phyloP scores from a whole-genome alignment of 352 stramenopile genomes.

The Phytophthora tubulina region DNA sequence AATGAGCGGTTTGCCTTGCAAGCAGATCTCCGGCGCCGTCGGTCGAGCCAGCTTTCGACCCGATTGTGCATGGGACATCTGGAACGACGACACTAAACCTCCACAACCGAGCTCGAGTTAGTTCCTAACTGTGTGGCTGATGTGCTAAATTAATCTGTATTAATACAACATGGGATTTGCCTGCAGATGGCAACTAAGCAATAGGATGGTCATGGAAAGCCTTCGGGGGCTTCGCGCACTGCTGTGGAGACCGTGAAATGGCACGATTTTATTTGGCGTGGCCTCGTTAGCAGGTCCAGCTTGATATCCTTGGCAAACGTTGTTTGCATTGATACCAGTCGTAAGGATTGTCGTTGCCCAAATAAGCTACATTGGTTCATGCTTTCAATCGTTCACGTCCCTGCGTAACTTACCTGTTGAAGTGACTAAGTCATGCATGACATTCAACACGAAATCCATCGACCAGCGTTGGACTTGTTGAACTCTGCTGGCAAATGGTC shows the following conservation, averaged over 20 bases:
- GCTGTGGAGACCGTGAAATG: neutral
- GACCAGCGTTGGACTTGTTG: neutral
- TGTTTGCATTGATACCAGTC: too few relatives aligned
- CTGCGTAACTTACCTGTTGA: too few relatives aligned
- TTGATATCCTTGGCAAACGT: neutral
- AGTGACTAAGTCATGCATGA: neutral
- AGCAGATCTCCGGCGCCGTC: neutral
- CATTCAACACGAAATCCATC: neutral
- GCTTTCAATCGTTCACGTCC: too few relatives aligned
- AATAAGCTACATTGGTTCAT: neutral
- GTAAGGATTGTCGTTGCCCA: neutral
- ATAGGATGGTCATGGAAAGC: constrained; percentile 16
- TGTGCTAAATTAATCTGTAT: neutral
- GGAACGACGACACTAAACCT: constrained; percentile 4
- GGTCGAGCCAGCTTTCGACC: constrained; percentile 11
- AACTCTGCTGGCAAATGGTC: neutral
- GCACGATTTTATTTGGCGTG: neutral
- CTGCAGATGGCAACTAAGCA: constrained; percentile 10
- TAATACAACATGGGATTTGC: constrained; percentile 18
- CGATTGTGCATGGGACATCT: constrained; percentile 3
- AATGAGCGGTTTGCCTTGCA: constrained; percentile 14
- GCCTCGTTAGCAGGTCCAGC: neutral
- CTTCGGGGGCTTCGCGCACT: constrained; percentile 6
- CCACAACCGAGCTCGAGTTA: constrained; percentile 5
- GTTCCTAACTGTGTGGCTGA: constrained; percentile 5